Evolutionary conservation across 73 alveolate species (phyloP).

Genomic region (Tetrahymena malaccensis): DNA sequence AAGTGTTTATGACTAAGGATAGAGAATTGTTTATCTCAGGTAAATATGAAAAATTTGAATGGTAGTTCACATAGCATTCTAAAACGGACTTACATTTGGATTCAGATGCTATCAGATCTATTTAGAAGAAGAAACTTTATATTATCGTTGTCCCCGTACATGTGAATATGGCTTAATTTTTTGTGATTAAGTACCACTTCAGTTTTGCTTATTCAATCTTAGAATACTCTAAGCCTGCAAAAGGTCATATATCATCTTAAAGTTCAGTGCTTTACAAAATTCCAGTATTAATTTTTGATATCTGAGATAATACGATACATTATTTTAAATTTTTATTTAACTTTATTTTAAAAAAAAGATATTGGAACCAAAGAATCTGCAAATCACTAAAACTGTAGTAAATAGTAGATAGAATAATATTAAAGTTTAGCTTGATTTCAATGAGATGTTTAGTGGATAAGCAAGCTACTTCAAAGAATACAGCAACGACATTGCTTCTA

Average conservation of each 20-base stretch:
- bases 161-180: background rate
- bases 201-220: background rate
- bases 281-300: background rate
- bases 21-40: background rate
- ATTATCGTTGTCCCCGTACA: background rate
- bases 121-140: background rate
- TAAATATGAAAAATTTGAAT: background rate
- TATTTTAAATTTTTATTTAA: background rate
- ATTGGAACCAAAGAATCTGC: background rate
- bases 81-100: background rate
- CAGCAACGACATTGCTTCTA: background rate
- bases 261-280: background rate
- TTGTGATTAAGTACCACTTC: background rate
- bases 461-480: background rate
- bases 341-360: background rate
- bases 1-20: background rate
- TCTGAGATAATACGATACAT: too few species aligned
- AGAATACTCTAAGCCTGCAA: background rate
- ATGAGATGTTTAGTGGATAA: background rate
- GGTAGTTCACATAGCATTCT: background rate
- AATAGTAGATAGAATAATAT: background rate
- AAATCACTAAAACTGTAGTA: background rate
- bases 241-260: background rate
- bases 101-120: background rate
- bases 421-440: background rate